Evolutionary conservation across 495 filamentous ascomycete genomes (phyloP), one percentile per base, ranked within the genome.

Genomic region (Hypoxylon subgilvum): DNA sequence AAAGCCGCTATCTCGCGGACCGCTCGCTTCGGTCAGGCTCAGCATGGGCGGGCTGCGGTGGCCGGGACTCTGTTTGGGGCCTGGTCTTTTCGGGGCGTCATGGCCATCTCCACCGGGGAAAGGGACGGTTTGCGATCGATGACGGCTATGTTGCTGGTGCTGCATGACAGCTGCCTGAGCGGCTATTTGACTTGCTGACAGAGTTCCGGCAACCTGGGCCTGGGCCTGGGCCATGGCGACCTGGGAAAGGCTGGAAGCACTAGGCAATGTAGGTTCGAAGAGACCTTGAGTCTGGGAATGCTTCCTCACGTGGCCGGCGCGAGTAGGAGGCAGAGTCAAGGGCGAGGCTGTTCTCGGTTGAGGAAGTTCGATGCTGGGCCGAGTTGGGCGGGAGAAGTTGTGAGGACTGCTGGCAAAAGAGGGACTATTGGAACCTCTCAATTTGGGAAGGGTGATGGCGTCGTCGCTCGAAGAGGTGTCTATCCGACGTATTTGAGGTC

Each of bases 201-300:
- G 71, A 7, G 76, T 64, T 30, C 69, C 68, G 61, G 67, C 72
- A 5, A n/a, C 38, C 22, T 41, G 55, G 3, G 48, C 27, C 32
- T 60, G 57, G 13, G 48, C 16, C 31, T 74, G 72, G 14, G 59
- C 50, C 53, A 74, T 66, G 22, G 66, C 77, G 72, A 78, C 73
- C 69, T 77, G 80, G 19, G 61, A 77, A 64, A 72, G 78, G 81
- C 65, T 76, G 83, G 83, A 68, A 0, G 72, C 72, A 70, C 72
- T 80, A 1, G 91, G 89, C 25, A 96, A 74, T 22, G 86, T 86
- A 4, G 92, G 89, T 71, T 97, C 92, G 65, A 96, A 97, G 74
- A 91, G 86, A 50, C 92, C 92, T 63, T 92, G 90, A 16, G 87
- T 92, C 63, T 92, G 86, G 25, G 80, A 82, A 49, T 81, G 75